phyloP scores from a whole-genome alignment of 305 asterid species.

The Fraxinus angustifolia region DNA sequence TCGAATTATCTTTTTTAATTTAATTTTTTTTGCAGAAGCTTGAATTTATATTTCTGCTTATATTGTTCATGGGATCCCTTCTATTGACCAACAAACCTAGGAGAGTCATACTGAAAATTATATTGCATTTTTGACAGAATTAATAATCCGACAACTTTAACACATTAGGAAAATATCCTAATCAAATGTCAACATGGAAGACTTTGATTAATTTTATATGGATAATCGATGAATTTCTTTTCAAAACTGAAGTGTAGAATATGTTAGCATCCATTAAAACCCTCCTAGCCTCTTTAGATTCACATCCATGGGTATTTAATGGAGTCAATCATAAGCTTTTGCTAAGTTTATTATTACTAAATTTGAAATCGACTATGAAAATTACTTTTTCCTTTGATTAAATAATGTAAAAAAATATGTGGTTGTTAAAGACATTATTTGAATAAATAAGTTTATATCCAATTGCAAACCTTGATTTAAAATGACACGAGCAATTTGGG shows the following conservation, averaged over 20 bases:
- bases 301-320: background rate
- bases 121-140: background rate
- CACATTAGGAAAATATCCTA: background rate
- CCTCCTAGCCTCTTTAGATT: background rate
- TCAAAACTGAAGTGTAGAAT: background rate
- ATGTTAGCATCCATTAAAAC: background rate
- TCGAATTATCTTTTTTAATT: background rate
- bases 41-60: background rate
- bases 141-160: conserved; percentile 15
- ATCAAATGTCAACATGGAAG: conserved; percentile 6
- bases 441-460: background rate
- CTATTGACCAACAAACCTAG: conserved; percentile 8
- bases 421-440: background rate
- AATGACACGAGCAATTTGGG: background rate
- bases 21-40: background rate
- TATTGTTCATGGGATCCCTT: conserved; percentile 29
- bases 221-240: background rate
- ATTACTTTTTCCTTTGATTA: background rate
- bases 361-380: background rate
- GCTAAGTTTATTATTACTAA: background rate
- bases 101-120: conserved; percentile 13
- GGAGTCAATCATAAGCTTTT: background rate
- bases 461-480: background rate
- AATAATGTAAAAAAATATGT: background rate
- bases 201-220: conserved; percentile 12